phyloP scores from a whole-genome alignment of 2,329 filamentous ascomycete species.

The Fusarium penzigii region DNA sequence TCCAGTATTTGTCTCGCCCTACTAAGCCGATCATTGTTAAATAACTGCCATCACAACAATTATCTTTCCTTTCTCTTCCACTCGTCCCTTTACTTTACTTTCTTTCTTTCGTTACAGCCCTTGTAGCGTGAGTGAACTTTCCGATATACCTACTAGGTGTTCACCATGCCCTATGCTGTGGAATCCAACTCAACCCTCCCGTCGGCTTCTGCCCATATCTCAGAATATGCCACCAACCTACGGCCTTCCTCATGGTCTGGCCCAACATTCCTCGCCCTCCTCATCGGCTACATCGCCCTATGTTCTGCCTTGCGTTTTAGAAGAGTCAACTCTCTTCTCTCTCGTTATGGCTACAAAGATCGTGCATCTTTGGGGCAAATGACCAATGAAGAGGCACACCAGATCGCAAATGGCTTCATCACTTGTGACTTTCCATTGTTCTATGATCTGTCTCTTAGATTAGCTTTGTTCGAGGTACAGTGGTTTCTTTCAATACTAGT shows the following conservation, averaged over 20 bases:
- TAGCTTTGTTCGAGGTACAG: conserved; percentile 43
- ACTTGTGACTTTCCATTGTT: conserved; percentile 41
- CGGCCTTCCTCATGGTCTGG: conserved; percentile 16
- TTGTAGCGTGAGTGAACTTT: not conserved
- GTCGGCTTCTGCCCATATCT: not conserved
- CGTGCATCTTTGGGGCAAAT: conserved; percentile 40
- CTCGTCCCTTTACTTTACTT: not conserved
- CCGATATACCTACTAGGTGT: not conserved
- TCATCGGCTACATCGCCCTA: conserved; percentile 35
- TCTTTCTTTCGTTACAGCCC: not conserved
- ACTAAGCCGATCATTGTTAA: too few species aligned
- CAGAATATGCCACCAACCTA: not conserved
- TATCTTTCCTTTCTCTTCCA: not conserved
- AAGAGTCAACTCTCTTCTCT: conserved; percentile 31
- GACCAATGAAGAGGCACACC: conserved; percentile 47
- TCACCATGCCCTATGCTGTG: not conserved
- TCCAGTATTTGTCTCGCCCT: too few species aligned
- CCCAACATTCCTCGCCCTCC: conserved; percentile 12
- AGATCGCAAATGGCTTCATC: conserved; percentile 40
- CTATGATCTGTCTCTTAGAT: conserved; percentile 39
- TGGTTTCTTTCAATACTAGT: not conserved
- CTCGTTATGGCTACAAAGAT: conserved; percentile 34
- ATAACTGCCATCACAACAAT: not conserved
- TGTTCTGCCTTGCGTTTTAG: conserved; percentile 41
- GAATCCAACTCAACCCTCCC: conserved; percentile 13